phyloP scores from a whole-genome alignment of 2,329 filamentous ascomycete genomes.

The Beauveria sp. region DNA sequence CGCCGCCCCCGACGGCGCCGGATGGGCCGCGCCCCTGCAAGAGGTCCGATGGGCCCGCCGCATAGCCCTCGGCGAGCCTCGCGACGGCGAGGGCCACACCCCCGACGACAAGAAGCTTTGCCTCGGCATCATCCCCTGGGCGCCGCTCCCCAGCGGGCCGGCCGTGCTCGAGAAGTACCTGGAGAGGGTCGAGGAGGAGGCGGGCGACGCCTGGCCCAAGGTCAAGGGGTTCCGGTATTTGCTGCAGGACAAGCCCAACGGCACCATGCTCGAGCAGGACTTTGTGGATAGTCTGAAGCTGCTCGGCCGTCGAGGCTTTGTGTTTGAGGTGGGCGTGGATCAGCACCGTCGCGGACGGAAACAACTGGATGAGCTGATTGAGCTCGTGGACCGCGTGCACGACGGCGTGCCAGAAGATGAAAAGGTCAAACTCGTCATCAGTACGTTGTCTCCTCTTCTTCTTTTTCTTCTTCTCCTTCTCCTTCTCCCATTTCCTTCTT shows the following conservation, averaged over 20 bases:
- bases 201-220: slow-evolving; percentile 57
- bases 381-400: slow-evolving; percentile 62
- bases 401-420: slow-evolving; percentile 50
- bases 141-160: slow-evolving; percentile 64
- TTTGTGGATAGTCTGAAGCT: slow-evolving; percentile 62
- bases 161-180: slow-evolving; percentile 59
- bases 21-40: slow-evolving; percentile 61
- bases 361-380: slow-evolving; percentile 63
- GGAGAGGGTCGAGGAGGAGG: slow-evolving; percentile 46
- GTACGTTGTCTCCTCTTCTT: slow-evolving; percentile 37
- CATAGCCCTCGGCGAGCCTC: slow-evolving; percentile 53
- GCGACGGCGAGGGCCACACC: slow-evolving; percentile 49
- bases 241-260: slow-evolving; percentile 65
- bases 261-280: slow-evolving; percentile 52
- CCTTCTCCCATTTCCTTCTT: neutral
- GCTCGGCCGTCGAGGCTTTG: slow-evolving; percentile 54
- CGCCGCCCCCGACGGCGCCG: slow-evolving; percentile 37
- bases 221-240: slow-evolving; percentile 78
- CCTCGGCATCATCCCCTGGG: slow-evolving; percentile 73
- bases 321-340: slow-evolving; percentile 82
- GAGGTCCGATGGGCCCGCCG: slow-evolving; percentile 65
- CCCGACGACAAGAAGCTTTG: slow-evolving; percentile 41
- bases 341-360: slow-evolving; percentile 65
- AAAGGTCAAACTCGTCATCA: slow-evolving; percentile 61
- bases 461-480: neutral